Conservation (phyloP, 495 filamentous ascomycete species). For the Aspergillus olivimuriae region DNA sequence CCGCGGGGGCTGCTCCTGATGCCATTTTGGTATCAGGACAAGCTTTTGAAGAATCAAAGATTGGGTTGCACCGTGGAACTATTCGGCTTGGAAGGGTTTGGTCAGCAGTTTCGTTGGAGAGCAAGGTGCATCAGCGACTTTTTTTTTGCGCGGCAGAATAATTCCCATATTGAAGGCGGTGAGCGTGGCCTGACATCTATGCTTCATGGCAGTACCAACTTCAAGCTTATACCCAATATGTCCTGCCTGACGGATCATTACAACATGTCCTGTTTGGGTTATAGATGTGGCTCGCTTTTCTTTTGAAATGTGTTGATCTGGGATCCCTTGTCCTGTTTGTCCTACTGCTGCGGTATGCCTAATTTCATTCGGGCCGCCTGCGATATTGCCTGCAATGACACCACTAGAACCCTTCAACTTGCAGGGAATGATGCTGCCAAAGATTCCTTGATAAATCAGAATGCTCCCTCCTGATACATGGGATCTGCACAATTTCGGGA, state of each 20-base stretch:
- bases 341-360: too few relatives aligned
- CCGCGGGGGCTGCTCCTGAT: conserved; percentile 14
- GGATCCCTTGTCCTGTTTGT: too few relatives aligned
- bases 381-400: too few relatives aligned
- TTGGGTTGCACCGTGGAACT: neutral
- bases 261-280: too few relatives aligned
- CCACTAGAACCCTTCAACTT: too few relatives aligned
- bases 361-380: too few relatives aligned
- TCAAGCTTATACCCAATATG: too few relatives aligned
- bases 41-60: too few relatives aligned
- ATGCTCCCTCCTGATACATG: neutral
- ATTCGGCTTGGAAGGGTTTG: neutral
- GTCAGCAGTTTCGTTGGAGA: neutral
- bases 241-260: neutral
- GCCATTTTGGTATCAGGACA: conserved; percentile 24
- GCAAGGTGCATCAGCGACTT: conserved; percentile 16
- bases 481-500: neutral
- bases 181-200: neutral
- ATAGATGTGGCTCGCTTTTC: too few relatives aligned
- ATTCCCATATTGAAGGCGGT: conserved; percentile 17
- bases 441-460: neutral
- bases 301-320: too few relatives aligned
- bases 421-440: too few relatives aligned
- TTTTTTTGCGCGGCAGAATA: conserved; percentile 30
- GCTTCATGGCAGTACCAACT: too few relatives aligned